phyloP scores from a whole-genome alignment of 805 yeast genomes.

The Wickerhamiella occidentalis region DNA sequence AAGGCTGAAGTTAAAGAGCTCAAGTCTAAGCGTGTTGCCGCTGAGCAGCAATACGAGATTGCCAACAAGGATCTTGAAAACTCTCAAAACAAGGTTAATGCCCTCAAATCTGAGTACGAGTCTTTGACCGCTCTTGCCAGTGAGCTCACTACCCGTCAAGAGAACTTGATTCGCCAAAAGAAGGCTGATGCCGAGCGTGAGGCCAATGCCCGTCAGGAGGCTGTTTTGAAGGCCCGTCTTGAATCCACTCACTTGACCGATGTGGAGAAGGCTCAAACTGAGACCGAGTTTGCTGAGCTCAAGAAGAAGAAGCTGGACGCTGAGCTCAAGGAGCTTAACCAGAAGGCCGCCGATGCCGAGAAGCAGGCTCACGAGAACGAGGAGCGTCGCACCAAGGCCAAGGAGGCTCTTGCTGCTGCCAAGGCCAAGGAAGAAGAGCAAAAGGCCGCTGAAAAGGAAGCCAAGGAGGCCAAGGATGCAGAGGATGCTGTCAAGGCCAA shows the following conservation, averaged over 20 bases:
- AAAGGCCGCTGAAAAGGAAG: conserved; percentile 21
- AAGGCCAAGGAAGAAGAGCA: conserved; percentile 16
- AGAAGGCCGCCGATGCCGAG: conserved; percentile 13
- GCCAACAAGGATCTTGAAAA: conserved; percentile 12
- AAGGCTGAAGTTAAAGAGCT: conserved; percentile 11
- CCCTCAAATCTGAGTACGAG: conserved; percentile 8
- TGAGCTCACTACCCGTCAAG: conserved; percentile 1
- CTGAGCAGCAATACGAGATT: conserved; percentile 14
- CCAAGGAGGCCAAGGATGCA: conserved; percentile 41
- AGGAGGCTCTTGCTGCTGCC: conserved; percentile 14
- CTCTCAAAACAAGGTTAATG: conserved; percentile 5
- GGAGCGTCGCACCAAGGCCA: conserved; percentile 10
- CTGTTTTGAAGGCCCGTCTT: conserved; percentile 9
- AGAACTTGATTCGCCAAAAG: background rate
- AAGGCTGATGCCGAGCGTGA: conserved; percentile 10
- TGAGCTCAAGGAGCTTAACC: conserved; percentile 5
- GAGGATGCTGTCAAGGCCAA: conserved; percentile 32
- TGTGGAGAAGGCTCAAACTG: conserved; percentile 11
- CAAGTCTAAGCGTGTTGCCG: conserved; percentile 2
- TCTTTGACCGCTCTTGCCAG: conserved; percentile 3
- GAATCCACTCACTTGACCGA: conserved; percentile 9
- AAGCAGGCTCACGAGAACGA: conserved; percentile 15
- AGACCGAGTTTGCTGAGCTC: conserved; percentile 11
- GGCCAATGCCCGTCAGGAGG: conserved; percentile 10
- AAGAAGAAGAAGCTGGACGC: conserved; percentile 10